phyloP scores from a whole-genome alignment of 2,329 filamentous ascomycete genomes.

The Cladobotryum mycophilum region DNA sequence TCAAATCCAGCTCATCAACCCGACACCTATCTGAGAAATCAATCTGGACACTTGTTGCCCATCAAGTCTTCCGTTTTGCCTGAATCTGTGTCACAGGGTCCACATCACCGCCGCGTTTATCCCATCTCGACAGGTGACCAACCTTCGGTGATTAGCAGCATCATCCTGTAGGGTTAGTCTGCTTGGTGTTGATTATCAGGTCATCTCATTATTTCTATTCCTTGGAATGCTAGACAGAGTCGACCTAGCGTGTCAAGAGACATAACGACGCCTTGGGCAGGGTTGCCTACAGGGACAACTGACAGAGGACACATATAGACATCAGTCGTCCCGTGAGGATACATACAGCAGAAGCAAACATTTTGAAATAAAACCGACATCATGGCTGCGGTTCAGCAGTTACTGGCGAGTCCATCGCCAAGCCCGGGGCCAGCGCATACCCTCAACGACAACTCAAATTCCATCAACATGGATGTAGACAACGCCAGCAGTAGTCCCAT shows the following conservation, averaged over 20 bases:
- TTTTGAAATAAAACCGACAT: too few species aligned
- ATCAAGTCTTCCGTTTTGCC: neutral
- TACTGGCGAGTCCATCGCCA: conserved; percentile 28
- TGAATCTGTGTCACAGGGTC: neutral
- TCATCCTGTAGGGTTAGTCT: neutral
- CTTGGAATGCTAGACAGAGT: conserved; percentile 8
- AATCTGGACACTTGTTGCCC: neutral
- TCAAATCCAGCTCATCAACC: neutral
- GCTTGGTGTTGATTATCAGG: neutral
- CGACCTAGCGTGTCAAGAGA: conserved; percentile 1
- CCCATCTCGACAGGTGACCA: too few species aligned
- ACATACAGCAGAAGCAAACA: neutral
- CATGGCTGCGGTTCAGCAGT: conserved; percentile 36
- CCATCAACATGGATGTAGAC: conserved; percentile 28
- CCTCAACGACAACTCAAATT: conserved; percentile 19
- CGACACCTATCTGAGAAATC: neutral
- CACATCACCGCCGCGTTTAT: neutral
- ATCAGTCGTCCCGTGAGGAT: neutral
- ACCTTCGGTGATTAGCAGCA: neutral
- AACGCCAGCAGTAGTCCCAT: conserved; percentile 28
- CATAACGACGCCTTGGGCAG: conserved; percentile 2
- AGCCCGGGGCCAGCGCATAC: conserved; percentile 19
- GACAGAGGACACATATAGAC: neutral
- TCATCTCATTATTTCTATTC: neutral
- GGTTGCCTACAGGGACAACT: conserved; percentile 4